These are phyloP conservation scores for Fusarium beomiforme DNA, from an alignment of 2,329 filamentous ascomycete genomes.

Conservation along the genomic window DNA sequence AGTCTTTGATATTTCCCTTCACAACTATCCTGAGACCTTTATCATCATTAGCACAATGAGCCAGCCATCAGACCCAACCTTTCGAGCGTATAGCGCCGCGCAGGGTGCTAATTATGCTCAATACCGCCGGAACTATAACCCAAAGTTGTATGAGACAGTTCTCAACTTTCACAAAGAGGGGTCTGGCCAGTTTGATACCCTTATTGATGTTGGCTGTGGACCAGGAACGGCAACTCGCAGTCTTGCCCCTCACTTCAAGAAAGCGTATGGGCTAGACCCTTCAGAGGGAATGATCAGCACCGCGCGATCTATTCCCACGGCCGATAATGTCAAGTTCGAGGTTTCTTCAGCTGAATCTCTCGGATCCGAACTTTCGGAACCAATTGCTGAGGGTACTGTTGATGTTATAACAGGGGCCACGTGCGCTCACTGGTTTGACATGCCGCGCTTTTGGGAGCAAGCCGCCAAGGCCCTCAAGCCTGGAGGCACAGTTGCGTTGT, in stretches of 20 bases:
- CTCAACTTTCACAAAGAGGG: neutral
- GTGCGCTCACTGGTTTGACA: conserved; percentile 4
- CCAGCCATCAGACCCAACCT: neutral
- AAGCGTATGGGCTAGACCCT: neutral
- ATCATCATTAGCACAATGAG: neutral
- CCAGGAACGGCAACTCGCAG: neutral
- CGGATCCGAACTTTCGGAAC: neutral
- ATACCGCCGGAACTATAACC: neutral
- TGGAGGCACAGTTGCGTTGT: neutral
- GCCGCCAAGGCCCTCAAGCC: neutral
- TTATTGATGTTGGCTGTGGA: neutral
- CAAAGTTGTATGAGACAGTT: neutral
- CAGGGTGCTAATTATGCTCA: neutral
- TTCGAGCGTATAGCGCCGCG: neutral
- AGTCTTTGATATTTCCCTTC: accelerated
- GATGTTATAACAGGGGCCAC: neutral
- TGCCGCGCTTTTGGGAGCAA: neutral
- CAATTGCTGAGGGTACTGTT: neutral
- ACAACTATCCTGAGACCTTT: too few relatives aligned
- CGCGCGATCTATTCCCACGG: neutral
- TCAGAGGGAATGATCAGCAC: conserved; percentile 6
- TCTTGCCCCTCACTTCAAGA: neutral
- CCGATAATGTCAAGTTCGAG: neutral
- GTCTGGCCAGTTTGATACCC: neutral
- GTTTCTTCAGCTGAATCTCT: neutral